These are phyloP conservation scores for Hypoxylon trugodes DNA, from an alignment of 495 filamentous ascomycete species.

Conservation along the genomic window DNA sequence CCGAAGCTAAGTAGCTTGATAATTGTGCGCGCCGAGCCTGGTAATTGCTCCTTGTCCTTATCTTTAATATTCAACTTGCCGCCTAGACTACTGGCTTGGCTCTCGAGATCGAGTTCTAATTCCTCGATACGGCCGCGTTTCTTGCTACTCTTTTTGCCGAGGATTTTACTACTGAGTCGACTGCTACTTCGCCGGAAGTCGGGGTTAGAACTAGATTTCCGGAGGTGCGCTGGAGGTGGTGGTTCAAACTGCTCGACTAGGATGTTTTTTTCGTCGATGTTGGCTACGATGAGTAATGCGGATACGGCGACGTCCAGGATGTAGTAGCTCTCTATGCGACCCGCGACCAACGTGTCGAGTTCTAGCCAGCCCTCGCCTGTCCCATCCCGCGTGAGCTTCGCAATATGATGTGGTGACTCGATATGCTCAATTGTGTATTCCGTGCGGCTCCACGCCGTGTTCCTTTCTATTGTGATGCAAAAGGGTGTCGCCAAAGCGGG, in stretches of 20 bases:
- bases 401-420: conserved; percentile 61
- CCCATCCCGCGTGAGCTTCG: conserved; percentile 60
- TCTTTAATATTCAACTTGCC: conserved; percentile 45
- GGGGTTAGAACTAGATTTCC: conserved; percentile 31
- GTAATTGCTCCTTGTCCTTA: conserved; percentile 52
- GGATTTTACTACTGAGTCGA: conserved; percentile 35
- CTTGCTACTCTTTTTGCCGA: conserved; percentile 39
- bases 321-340: conserved; percentile 68
- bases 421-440: conserved; percentile 71
- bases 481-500: conserved; percentile 69
- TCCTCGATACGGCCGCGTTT: conserved; percentile 55
- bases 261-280: conserved; percentile 62
- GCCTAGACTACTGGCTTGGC: conserved; percentile 56
- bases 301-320: conserved; percentile 77
- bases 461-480: conserved; percentile 59
- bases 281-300: conserved; percentile 73
- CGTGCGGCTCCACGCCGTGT: conserved; percentile 60
- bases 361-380: conserved; percentile 61
- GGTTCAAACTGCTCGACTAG: conserved; percentile 62
- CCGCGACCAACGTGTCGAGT: conserved; percentile 60
- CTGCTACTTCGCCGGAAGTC: conserved; percentile 42
- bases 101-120: conserved; percentile 66
- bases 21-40: conserved; percentile 47
- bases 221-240: conserved; percentile 50
- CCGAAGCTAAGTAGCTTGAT: conserved; percentile 51